These are phyloP conservation scores for Poa pratensis DNA, from an alignment of 176 grass and related monocot species.

Conservation along the genomic window DNA sequence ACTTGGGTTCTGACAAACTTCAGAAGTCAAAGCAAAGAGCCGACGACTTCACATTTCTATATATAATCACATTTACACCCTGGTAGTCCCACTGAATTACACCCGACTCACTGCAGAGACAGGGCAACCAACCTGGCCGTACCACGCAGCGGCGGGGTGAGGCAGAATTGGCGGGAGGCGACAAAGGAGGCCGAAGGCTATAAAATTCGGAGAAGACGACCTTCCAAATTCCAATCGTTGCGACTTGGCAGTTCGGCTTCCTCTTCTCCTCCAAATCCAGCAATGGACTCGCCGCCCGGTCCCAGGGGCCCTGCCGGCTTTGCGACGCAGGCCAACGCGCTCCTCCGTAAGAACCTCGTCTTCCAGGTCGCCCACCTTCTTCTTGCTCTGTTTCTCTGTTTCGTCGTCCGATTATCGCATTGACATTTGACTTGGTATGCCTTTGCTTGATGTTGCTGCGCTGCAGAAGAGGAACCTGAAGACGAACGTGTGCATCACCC, in stretches of 20 bases:
- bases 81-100: neutral
- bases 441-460: neutral
- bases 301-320: constrained; percentile 63
- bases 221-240: neutral
- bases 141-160: neutral
- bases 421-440: neutral
- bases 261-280: neutral
- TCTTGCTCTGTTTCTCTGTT: neutral
- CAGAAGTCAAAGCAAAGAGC: neutral
- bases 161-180: constrained; percentile 14
- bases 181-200: constrained; percentile 10
- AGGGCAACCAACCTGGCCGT: neutral
- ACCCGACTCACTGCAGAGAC: neutral
- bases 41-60: neutral
- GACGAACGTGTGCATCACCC: constrained; percentile 74
- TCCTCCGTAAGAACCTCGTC: constrained; percentile 97
- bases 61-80: neutral
- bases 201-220: neutral
- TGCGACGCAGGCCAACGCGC: constrained; percentile 85
- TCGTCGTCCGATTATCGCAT: neutral
- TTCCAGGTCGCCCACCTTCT: constrained; percentile 63
- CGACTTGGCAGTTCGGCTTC: neutral
- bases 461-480: constrained; percentile 80
- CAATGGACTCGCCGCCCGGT: neutral
- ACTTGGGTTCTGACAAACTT: neutral